These are phyloP conservation scores for Ambrosia hybrid DNA, from an alignment of 140 eudicot species.

Conservation along the genomic window DNA sequence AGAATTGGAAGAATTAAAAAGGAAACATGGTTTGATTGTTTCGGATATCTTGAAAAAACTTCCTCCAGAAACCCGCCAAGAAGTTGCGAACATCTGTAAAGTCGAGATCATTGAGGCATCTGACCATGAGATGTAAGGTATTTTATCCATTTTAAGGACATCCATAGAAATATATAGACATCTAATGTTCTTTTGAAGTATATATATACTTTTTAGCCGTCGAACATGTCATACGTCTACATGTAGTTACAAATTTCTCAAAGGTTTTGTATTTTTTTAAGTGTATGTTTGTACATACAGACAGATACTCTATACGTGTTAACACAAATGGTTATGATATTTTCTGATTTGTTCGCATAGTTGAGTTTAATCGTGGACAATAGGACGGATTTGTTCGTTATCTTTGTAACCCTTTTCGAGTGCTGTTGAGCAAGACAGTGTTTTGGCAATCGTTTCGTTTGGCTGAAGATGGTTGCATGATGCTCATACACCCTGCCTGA, in stretches of 20 bases:
- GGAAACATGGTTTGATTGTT: slow-evolving; percentile 58
- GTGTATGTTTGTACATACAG: slow-evolving; percentile 50
- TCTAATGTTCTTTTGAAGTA: not conserved
- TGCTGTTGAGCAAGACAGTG: not conserved
- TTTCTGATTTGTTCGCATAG: slow-evolving; percentile 19
- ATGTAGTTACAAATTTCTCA: not conserved
- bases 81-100: slow-evolving; percentile 49
- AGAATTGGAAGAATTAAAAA: slow-evolving; percentile 70
- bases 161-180: slow-evolving; percentile 8
- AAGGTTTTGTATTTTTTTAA: slow-evolving; percentile 28
- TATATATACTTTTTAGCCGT: not conserved
- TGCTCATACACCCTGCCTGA: not conserved
- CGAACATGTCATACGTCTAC: not conserved
- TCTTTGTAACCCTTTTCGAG: not conserved
- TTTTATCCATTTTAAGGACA: slow-evolving; percentile 26
- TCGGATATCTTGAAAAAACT: slow-evolving; percentile 53
- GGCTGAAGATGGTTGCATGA: not conserved
- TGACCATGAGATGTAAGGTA: slow-evolving; percentile 35
- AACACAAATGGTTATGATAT: slow-evolving; percentile 9
- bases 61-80: slow-evolving; percentile 51
- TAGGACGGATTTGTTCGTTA: not conserved
- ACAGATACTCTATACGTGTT: slow-evolving; percentile 14
- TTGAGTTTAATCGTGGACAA: slow-evolving; percentile 7
- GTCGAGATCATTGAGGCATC: slow-evolving; percentile 33
- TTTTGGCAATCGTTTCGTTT: not conserved